Evolutionary conservation across 371 early-diverging fungal genomes (phyloP), one percentile per base, ranked within the genome.

Genomic region (Mucor indicus): DNA sequence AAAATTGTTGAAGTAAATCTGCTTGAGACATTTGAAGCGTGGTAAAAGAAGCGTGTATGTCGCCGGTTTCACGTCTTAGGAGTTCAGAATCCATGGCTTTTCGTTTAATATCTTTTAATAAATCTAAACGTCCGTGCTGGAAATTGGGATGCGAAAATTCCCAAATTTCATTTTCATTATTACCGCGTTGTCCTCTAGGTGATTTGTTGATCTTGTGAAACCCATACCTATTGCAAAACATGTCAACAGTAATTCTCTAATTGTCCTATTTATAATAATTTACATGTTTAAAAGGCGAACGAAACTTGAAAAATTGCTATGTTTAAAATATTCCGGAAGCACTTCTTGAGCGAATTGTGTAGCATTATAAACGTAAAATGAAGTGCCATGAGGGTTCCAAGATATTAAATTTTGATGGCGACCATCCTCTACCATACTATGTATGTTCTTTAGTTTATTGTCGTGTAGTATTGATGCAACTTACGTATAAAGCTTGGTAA

Each of bases 311-410:
- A 56, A 60, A 21, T 60, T 56, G 17, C 51, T 46, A 23, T 93
- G 92, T 63, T 92, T 93, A 56, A 93, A 94, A 44, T 74, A 77
- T 21, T 71, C 72, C 4, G 88, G 86, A 40, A 93, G 69, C 11
- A 91, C 83, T 33, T 79, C 79, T 52, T 86, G 84, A 12, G 93
- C 76, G 72, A 96, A 94, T 17, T 84, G 86, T 33, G 79, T 79
- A 15, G 89, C 87, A 55, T 93, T 88, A 63, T 83, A 83, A 47
- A 97, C 93, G 37, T 90, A 77, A 53, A 97, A 96, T 19, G 93
- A 89, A 2, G 85, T 81, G 3, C 93, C 93, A 39, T 74, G 72
- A 20, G 75, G 78, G 69, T 85, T 87, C 92, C 92, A 93, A 9
- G 81, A 77, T 35, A 93, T 89, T 38, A 87, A 62, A 44, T 85